phyloP scores from a whole-genome alignment of 108 stramenopile species.

The Poteriospumella lacustris region DNA sequence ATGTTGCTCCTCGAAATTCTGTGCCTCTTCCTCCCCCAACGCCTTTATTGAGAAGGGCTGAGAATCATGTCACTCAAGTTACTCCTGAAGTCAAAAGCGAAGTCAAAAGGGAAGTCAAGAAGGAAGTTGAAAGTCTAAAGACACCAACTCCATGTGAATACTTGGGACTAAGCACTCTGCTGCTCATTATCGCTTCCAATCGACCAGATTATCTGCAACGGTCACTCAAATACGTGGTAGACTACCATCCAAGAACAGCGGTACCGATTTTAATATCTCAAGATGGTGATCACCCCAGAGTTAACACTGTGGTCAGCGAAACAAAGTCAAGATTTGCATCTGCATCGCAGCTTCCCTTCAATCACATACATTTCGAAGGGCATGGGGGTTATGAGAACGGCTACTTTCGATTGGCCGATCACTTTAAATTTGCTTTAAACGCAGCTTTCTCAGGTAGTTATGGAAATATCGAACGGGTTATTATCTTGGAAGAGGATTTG shows the following conservation, averaged over 20 bases:
- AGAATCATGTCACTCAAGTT: too few relatives aligned
- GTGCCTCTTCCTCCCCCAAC: too few relatives aligned
- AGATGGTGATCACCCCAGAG: constrained; percentile 55
- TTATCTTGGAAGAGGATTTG: constrained; percentile 61
- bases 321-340: background rate
- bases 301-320: constrained; percentile 28
- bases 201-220: constrained; percentile 66
- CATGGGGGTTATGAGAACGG: constrained; percentile 39
- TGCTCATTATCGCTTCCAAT: constrained; percentile 70
- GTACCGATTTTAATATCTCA: constrained; percentile 69
- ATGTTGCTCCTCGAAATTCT: too few relatives aligned
- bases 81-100: too few relatives aligned
- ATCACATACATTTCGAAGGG: constrained; percentile 22
- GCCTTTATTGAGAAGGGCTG: too few relatives aligned
- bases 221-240: constrained; percentile 58
- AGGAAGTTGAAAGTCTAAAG: too few relatives aligned
- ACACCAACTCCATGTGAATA: too few relatives aligned
- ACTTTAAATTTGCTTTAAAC: constrained; percentile 74
- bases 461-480: constrained; percentile 55
- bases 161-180: constrained; percentile 25
- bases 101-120: too few relatives aligned
- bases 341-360: constrained; percentile 11
- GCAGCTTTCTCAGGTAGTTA: constrained; percentile 51
- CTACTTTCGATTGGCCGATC: constrained; percentile 63
- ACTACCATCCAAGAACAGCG: constrained; percentile 58